Base-by-base conservation (phyloP, 768 basidiomycete genomes). In the Boletus sensibilis region DNA sequence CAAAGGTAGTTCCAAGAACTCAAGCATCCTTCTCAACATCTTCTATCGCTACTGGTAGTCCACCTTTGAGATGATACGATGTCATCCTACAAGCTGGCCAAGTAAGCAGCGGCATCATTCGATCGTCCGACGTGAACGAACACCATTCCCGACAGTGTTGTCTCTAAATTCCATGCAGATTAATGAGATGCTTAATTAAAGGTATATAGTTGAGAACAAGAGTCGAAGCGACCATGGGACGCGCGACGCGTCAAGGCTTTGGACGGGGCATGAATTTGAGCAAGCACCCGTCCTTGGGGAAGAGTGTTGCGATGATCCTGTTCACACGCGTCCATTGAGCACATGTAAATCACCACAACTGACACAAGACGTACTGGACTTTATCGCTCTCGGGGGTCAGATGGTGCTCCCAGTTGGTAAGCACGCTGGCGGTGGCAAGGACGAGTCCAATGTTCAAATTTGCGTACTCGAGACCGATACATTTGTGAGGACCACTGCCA, bases 271-370 rank as follows among this genome's bases (percentile, higher is more conserved):
- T 79, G 63, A 96, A 82, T 67, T 85, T 90, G 59, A 98, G 79
- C 55, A 82, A 74, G 64, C 93, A 92, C 41, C 92, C 92, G 66
- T 98, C 95, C 72, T 91, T 87, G 12, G 97, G 97, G 84, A 99
- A 99, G 41, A 98, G 74, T 21, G 94, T 97, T n/a, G 95, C 92
- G 62, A 98, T 93, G 60, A 98, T 92, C 48, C 90, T 92, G 61
- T 29, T 60, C 39, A 34, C 34, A 20, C 6, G 18, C 14, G 44
- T 37, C 2, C 37, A n/a, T 27, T 57, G 23, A 62, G 47, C 10
- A 51, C 11, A 50, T 11, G 9, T 10, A 14, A 13, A 47, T 47
- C 18, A 53, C 44, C 38, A 34, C 13, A 50, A 18, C 0, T 0
- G 21, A 42, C 8, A 20, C 25, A 38, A 52, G 25, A 86, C 91